A percentile compares a stretch with the other conserved stretches of the same genome.
These are phyloP conservation scores for Scheffersomyces segobiensis DNA, from an alignment of 1,139 yeast species.

Conservation along the genomic window DNA sequence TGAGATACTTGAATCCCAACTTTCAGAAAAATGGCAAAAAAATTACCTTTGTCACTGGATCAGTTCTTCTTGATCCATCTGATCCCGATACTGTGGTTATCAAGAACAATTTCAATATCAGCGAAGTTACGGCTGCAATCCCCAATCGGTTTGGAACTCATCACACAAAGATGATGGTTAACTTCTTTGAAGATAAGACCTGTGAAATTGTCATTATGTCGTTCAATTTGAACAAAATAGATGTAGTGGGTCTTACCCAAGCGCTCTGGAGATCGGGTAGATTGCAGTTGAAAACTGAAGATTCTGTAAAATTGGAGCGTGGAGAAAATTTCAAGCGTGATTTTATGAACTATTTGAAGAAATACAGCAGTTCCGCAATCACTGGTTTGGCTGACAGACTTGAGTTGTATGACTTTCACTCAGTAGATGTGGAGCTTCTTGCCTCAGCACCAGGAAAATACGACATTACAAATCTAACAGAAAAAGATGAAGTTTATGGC, in stretches of 20 bases:
- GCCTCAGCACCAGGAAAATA: conserved; percentile 55
- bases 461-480: conserved; percentile 12
- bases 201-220: conserved; percentile 58
- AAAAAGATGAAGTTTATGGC: conserved; percentile 40
- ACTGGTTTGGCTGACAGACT: conserved; percentile 29
- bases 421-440: conserved; percentile 53
- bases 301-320: neutral
- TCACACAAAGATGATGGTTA: conserved; percentile 68
- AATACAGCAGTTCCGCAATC: conserved; percentile 36
- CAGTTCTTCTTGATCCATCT: conserved; percentile 16
- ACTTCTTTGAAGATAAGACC: conserved; percentile 42
- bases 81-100: conserved; percentile 12
- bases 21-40: conserved; percentile 18
- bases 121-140: conserved; percentile 31
- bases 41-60: conserved; percentile 37
- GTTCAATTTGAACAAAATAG: conserved; percentile 55
- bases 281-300: conserved; percentile 18
- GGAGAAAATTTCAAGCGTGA: conserved; percentile 32
- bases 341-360: conserved; percentile 41
- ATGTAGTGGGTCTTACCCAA: conserved; percentile 60
- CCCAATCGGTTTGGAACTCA: conserved; percentile 51
- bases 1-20: conserved; percentile 31
- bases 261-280: conserved; percentile 65
- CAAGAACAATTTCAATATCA: conserved; percentile 22
- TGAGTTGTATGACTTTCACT: conserved; percentile 40